A percentile compares a stretch with the other conserved stretches of the same genome.
phyloP scores from a whole-genome alignment of 2,329 filamentous ascomycete species.

The Talaromyces rugulosus region DNA sequence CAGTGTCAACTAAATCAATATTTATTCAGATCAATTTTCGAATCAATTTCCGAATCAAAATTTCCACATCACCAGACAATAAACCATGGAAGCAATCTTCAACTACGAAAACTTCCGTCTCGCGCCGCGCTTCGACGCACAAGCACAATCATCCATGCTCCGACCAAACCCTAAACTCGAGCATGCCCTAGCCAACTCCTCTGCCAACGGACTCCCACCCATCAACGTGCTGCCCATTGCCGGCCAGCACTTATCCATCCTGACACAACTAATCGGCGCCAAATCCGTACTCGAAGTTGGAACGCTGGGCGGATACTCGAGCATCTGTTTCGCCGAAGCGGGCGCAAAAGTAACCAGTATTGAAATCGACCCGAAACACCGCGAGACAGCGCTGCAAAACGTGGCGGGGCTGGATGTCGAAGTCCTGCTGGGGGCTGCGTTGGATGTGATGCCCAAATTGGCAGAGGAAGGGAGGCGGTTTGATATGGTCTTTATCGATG shows the following conservation, averaged over 20 bases:
- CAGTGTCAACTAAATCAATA: too few species aligned
- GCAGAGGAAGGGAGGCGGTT: constrained; percentile 41
- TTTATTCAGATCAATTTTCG: too few species aligned
- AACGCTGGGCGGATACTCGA: constrained; percentile 52
- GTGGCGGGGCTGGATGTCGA: constrained; percentile 43
- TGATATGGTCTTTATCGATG: constrained; percentile 53
- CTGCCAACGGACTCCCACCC: background rate
- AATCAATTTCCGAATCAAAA: background rate
- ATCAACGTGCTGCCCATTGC: background rate
- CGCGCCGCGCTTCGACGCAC: background rate
- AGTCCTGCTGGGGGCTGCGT: constrained; percentile 42
- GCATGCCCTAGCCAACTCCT: background rate
- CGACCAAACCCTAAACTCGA: background rate
- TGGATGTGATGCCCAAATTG: constrained; percentile 43
- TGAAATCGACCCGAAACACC: constrained; percentile 46
- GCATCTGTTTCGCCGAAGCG: constrained; percentile 48
- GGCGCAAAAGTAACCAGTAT: constrained; percentile 45
- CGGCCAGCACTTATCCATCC: background rate
- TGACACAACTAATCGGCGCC: background rate
- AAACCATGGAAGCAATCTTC: background rate
- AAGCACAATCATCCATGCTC: background rate
- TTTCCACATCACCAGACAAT: background rate
- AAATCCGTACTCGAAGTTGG: constrained; percentile 49
- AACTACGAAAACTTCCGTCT: background rate
- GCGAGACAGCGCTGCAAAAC: constrained; percentile 46